phyloP scores from a whole-genome alignment of 192 early-diverging fungal species.

The Phycomyces blakesleeanus region DNA sequence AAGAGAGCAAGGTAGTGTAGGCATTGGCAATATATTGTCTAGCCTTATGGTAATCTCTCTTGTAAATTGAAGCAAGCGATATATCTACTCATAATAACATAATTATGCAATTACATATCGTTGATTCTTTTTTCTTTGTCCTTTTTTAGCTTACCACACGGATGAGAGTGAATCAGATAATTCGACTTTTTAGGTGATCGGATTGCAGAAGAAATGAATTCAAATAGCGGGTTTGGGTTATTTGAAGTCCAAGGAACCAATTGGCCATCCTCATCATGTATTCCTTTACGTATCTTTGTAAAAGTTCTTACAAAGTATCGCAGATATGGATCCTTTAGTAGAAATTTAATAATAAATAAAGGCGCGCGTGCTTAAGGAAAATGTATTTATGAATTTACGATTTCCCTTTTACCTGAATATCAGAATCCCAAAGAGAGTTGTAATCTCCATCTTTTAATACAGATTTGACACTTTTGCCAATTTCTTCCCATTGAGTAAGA shows the following conservation, averaged over 20 bases:
- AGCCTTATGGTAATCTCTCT: slow-evolving; percentile 41
- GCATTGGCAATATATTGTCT: slow-evolving; percentile 43
- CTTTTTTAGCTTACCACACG: slow-evolving; percentile 17
- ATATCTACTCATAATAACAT: slow-evolving; percentile 40
- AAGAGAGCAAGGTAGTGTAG: slow-evolving; percentile 39
- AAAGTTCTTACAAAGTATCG: slow-evolving; percentile 52
- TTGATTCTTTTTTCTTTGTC: no score
- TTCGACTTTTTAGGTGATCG: slow-evolving; percentile 18
- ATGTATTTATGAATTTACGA: not conserved
- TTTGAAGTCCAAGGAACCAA: slow-evolving; percentile 44
- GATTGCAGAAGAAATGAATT: slow-evolving; percentile 45
- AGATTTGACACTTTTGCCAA: slow-evolving; percentile 47
- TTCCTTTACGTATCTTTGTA: slow-evolving; percentile 44
- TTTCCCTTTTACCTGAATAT: slow-evolving; percentile 22
- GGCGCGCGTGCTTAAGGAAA: no score
- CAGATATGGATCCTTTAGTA: slow-evolving; percentile 45
- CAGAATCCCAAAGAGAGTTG: slow-evolving; percentile 50
- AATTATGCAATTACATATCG: no score
- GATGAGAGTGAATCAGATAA: slow-evolving; percentile 15
- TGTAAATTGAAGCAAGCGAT: slow-evolving; percentile 35
- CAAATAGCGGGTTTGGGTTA: slow-evolving; percentile 51
- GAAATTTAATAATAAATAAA: not conserved
- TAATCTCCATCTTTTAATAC: slow-evolving; percentile 46
- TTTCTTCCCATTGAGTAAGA: slow-evolving; percentile 59
- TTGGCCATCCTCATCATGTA: slow-evolving; percentile 32